Conservation (phyloP, 2,329 filamentous ascomycete species). For the Nigrograna mackinnonii region DNA sequence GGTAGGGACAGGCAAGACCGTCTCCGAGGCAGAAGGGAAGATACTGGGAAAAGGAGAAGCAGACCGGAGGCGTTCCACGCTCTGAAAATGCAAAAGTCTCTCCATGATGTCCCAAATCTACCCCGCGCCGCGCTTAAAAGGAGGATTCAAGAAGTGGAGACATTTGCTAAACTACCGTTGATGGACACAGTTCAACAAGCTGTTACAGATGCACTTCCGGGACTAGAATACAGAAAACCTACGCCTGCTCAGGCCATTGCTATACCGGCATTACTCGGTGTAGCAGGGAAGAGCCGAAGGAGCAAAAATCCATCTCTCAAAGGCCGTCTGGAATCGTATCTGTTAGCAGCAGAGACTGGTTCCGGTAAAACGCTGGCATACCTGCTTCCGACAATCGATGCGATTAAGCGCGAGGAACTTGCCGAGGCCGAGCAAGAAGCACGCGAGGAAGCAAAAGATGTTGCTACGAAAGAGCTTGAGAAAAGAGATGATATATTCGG, state of each 20-base stretch:
- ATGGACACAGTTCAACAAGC: conserved; percentile 73
- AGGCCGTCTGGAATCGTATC: conserved; percentile 64
- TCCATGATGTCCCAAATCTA: conserved; percentile 77
- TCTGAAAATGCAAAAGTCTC: conserved; percentile 87
- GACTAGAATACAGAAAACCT: conserved; percentile 74
- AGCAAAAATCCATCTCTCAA: conserved; percentile 27
- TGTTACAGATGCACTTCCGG: conserved; percentile 76
- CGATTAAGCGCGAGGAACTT: conserved; percentile 73
- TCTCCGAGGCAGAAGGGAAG: conserved; percentile 7
- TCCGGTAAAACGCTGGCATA: conserved; percentile 97
- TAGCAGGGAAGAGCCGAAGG: conserved; percentile 44
- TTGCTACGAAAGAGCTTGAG: conserved; percentile 26
- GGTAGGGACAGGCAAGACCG: conserved; percentile 8
- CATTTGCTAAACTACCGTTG: conserved; percentile 80
- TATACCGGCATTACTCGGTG: conserved; percentile 77
- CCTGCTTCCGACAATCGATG: conserved; percentile 80
- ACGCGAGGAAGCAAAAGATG: conserved; percentile 56
- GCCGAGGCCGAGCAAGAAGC: conserved; percentile 59
- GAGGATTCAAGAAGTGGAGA: conserved; percentile 66
- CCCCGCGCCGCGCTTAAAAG: conserved; percentile 65
- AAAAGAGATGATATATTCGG: conserved; percentile 58
- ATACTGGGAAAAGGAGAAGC: conserved; percentile 27
- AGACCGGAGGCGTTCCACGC: conserved; percentile 69
- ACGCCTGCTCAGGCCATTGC: conserved; percentile 90
- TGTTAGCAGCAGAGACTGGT: conserved; percentile 93